Base-by-base conservation (phyloP, 2,329 filamentous ascomycete genomes). In the Trematosphaeria pertusa region DNA sequence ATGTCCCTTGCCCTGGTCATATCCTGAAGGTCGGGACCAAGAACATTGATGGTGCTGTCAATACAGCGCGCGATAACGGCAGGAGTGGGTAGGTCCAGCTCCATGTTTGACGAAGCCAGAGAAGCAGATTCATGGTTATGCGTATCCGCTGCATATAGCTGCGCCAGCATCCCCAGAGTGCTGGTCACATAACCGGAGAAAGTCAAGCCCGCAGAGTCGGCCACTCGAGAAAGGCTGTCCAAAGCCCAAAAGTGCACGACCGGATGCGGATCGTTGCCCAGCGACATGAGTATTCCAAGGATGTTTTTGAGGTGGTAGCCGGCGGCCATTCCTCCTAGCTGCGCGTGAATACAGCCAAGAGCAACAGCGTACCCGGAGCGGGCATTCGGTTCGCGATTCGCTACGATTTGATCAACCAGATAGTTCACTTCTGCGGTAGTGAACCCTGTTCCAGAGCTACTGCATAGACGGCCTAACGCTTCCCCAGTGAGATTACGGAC, bases 271-370 rank as follows among this genome's bases (percentile, higher is more conserved):
- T 99, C 94, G 59, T 92, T 96, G 70, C 91, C 93, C 8, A 99
- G 81, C 6, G 94, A 97, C 88, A 97, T 96, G n/a, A 99, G 77
- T 30, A 99, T 95, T 14, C 93, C 89, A n/a, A 97, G 82, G 38
- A 99, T 97, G 1, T 91, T 97, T 76, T 97, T 97, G 39, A 99
- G 80, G 69, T 99, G 94, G 61, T 94, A 91, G 3, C 92, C 91
- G 43, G 94, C 94, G 42, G 94, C 94, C 92, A 99, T 97, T 46
- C 94, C 93, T 46, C 94, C 95, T 24, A 99, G 89, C 69, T 96
- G 91, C 14, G 91, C 89, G 73, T 99, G 92, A 40, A 99, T 97
- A 46, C 88, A 89, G 7, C 94, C 94, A 21, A 99, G 77, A 10
- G 94, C 91, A 78, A 95, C 90, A 12, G 95, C 94, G 72, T 93